phyloP scores from a whole-genome alignment of 768 basidiomycete genomes.

The Suillus clintonianus region DNA sequence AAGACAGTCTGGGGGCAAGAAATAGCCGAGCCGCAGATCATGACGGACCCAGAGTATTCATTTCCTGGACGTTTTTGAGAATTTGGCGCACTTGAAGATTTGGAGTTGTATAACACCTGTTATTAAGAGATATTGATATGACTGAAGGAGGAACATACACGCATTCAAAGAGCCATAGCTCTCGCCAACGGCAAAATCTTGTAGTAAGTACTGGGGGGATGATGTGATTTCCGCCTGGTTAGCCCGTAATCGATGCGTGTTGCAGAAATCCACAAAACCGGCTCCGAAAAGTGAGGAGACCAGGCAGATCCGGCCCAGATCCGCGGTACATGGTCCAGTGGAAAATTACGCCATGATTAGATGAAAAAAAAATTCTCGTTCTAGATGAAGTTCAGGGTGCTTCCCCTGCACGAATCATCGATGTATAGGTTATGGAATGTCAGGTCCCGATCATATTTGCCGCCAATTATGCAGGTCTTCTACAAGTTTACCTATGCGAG shows the following conservation, averaged over 20 bases:
- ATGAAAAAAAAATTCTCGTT: constrained; percentile 13
- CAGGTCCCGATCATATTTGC: neutral
- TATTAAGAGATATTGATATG: no score
- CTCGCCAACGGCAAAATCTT: constrained; percentile 17
- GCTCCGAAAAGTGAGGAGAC: constrained; percentile 10
- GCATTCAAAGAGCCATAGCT: neutral
- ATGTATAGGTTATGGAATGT: neutral
- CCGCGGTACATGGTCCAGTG: constrained; percentile 15
- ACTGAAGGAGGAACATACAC: neutral
- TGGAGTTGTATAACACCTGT: no score
- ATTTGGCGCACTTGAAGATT: no score
- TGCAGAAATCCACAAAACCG: neutral
- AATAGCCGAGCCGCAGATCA: no score
- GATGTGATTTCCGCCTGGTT: constrained; percentile 8
- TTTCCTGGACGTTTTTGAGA: no score
- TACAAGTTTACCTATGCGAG: constrained; percentile 2
- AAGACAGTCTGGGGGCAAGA: no score
- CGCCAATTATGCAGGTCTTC: constrained; percentile 21
- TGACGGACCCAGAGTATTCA: no score
- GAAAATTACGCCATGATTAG: constrained; percentile 13
- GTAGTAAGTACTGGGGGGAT: constrained; percentile 13
- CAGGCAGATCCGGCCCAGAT: constrained; percentile 15
- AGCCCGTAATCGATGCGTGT: neutral
- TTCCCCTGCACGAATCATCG: constrained; percentile 8
- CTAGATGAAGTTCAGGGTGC: constrained; percentile 7